Base-by-base conservation (phyloP, 106 monocot species). In the Dendrobium officinale region DNA sequence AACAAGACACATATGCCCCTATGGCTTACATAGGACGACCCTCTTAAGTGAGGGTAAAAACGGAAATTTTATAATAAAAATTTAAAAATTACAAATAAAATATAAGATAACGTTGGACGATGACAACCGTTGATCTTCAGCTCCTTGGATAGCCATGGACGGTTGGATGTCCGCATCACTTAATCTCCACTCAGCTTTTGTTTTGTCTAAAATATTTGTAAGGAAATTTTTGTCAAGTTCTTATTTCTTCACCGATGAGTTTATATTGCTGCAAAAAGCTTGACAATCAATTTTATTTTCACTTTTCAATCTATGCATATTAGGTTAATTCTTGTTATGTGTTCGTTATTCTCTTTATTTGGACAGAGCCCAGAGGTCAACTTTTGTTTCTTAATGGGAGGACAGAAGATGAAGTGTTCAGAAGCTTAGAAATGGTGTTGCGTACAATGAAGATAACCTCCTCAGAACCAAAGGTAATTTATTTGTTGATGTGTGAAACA, bases 351-450 rank as follows among this genome's bases (percentile, higher is more conserved):
- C 45, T 76, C 13, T 27, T 48, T 76, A 26, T 82, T 4, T 66
- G 73, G 51, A 72, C 88, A 99, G 98, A 99, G 72, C 95, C 98
- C 9, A 93, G 85, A 84, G 95, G 98, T 61, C 90, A 99, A 79
- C 86, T 99, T 72, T 79, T 99, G 77, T 87, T 88, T 78, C 88
- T 99, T 75, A 99, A 87, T 80, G 98, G 98, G 31, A 93, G 89
- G 88, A 93, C 88, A 37, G 89, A 93, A 87, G 91, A 93, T 84
- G 98, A 95, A 90, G 95, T 99, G 4, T 81, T 85, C 37, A 86
- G 85, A 87, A 99, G 88, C 82, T 83, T 92, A 73, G 95, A 95
- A 77, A 91, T 92, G 84, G 90, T 89, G 27, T 79, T 99, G 75
- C 90, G 86, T 68, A 95, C 92, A 47, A 95, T 93, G 98, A 92